Conservation (phyloP, 208 protist genomes). For the Leishmania mexicana region DNA sequence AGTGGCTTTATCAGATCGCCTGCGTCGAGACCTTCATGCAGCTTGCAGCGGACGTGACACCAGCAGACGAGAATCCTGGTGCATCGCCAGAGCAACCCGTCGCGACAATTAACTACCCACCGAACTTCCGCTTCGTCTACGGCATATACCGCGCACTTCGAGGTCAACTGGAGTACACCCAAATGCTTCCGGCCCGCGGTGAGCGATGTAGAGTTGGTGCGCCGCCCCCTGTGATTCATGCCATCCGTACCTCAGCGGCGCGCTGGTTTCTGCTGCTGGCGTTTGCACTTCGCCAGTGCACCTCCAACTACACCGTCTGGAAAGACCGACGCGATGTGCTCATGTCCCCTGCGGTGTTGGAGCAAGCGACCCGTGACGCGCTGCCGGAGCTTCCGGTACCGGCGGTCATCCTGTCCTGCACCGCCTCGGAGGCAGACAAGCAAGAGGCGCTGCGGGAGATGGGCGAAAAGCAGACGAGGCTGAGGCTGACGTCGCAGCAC, state of each 20-base stretch:
- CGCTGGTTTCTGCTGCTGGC: constrained; percentile 74
- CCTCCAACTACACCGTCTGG: constrained; percentile 79
- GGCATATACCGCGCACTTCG: constrained; percentile 61
- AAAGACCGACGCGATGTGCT: constrained; percentile 72
- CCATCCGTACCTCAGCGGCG: constrained; percentile 31
- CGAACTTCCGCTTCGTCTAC: constrained; percentile 54
- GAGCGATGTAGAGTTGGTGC: background rate
- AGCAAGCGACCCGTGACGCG: constrained; percentile 27
- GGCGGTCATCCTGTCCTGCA: background rate
- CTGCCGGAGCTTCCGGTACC: constrained; percentile 19
- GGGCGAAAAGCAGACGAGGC: constrained; percentile 7
- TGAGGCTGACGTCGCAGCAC: constrained; percentile 21
- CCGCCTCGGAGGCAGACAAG: constrained; percentile 1
- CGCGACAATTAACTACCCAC: constrained; percentile 48
- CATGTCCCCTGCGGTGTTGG: constrained; percentile 34
- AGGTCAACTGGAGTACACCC: constrained; percentile 11
- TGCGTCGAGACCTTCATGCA: constrained; percentile 39
- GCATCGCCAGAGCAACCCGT: constrained; percentile 34
- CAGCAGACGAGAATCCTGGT: constrained; percentile 35
- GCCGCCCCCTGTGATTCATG: constrained; percentile 10
- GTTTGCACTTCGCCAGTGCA: constrained; percentile 53
- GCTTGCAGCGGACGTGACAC: constrained; percentile 37
- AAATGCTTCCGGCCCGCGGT: background rate
- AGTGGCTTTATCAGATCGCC: constrained; percentile 41
- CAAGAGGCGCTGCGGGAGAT: background rate